Percentiles rank a stretch among this genome's conserved stretches.
Evolutionary conservation across 495 filamentous ascomycete species (phyloP).

Genomic region (Pyrenula massariospora): DNA sequence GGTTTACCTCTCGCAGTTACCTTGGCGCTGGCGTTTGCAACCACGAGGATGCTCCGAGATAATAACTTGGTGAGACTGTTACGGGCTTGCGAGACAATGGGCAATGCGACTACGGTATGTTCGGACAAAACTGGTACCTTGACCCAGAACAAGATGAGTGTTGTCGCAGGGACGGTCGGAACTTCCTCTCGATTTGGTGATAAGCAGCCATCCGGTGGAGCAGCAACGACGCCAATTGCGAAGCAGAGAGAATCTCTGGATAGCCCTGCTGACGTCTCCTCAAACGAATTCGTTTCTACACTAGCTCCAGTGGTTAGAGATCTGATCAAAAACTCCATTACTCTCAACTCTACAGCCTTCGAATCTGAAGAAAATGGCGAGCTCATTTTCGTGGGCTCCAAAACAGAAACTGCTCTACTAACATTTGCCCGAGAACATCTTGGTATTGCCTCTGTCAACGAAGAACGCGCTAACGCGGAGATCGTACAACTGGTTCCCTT

Average conservation of each 20-base stretch:
- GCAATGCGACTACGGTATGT: constrained; percentile 90
- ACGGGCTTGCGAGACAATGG: constrained; percentile 97
- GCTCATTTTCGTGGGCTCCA: constrained; percentile 69
- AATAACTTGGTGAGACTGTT: constrained; percentile 88
- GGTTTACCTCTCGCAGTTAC: constrained; percentile 89
- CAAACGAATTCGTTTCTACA: constrained; percentile 45
- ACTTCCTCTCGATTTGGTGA: constrained; percentile 56
- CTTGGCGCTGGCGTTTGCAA: constrained; percentile 86
- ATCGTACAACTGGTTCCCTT: constrained; percentile 71
- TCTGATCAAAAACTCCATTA: constrained; percentile 61
- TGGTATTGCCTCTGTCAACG: constrained; percentile 58
- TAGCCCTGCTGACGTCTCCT: constrained; percentile 22
- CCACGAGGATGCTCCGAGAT: constrained; percentile 87
- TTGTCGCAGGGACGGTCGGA: constrained; percentile 68
- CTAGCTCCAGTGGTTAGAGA: constrained; percentile 48
- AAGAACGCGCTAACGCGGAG: constrained; percentile 58
- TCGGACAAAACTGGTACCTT: constrained; percentile 95
- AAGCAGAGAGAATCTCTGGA: background rate
- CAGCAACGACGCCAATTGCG: constrained; percentile 15
- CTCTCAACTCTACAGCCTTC: constrained; percentile 81
- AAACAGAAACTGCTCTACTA: constrained; percentile 79
- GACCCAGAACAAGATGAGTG: constrained; percentile 88
- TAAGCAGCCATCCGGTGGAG: constrained; percentile 20
- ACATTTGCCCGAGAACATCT: constrained; percentile 63
- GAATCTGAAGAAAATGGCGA: constrained; percentile 63